Base-by-base conservation (phyloP, 495 filamentous ascomycete genomes). In the Penicillium mononematosum region DNA sequence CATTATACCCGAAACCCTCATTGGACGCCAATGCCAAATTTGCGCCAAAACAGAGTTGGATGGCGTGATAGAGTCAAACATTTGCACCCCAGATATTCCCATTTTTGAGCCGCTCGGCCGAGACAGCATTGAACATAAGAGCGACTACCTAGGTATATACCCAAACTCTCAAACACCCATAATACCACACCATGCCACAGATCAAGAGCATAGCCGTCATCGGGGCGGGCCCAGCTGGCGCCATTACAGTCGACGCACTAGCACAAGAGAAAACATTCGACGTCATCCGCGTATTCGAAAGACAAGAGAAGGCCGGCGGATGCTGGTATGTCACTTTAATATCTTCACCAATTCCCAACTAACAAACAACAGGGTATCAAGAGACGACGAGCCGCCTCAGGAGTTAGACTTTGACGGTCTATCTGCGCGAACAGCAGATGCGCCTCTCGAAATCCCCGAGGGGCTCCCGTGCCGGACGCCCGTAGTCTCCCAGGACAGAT, bases 161-260 rank as follows among this genome's bases (percentile, higher is more conserved):
- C n/a, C 39, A 32, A 32, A 20, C 19, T 9, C 27, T 17, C n/a
- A 27, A 45, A 14, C 16, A 48, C 2, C 12, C 7, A 31, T 16
- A 43, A n/a, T 9, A 7, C 44, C 32, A 19, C 5, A 56, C n/a
- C 19, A 66, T 70, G 66, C 20, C 56, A 44, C 56, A 60, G 7
- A 61, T 77, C 25, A 83, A 80, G 63, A 72, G 77, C 20, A 75
- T 85, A 11, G 83, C 83, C 19, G 74, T 86, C 5, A 83, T 86
- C 56, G 82, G 83, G 10, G 74, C 81, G 2, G 82, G 83, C 3
- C 83, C 83, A 10, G 72, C 82, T 0, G 83, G 83, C 10, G 82
- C 81, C 49, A 85, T 85, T 63, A 66, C 83, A 0, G 70, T 83
- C 4, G 80, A 85, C 73, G 82, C 83, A 0, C 63, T 86, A 38